Base-by-base conservation (phyloP, 345 rosid species). In the Corchorus capsularis region DNA sequence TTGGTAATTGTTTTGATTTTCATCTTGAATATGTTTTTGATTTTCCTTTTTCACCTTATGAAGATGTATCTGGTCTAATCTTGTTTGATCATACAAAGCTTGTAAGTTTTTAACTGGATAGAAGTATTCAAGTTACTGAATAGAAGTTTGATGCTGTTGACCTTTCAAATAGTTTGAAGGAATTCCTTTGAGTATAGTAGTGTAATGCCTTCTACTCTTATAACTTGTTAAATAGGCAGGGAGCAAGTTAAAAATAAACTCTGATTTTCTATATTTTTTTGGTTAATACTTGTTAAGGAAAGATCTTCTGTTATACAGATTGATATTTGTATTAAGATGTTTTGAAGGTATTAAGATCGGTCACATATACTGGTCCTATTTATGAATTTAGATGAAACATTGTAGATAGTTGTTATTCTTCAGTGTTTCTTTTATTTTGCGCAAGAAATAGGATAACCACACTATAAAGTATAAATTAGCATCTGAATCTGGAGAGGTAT, bases 1-100 rank as follows among this genome's bases (percentile, higher is more conserved):
- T 88, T 78, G 98, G 99, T 91, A 80, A 78, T 92, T 84, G 32
- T 61, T 70, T 49, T 54, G 41, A 50, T 9, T 50, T 50, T 50
- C 55, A 27, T 39, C 11, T 27, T 60, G 57, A 46, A 19, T 15
- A 66, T 20, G 37, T 20, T 63, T 45, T n/a, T 12, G 11, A 27
- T n/a, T 15, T 27, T 27, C 27, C 43, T 69, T 32, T 49, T 27
- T 49, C 9, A 27, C 32, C 59, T 32, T 8, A 49, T 69, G 57
- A 39, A 27, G 43, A 4, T 1, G 57, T 15, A 41, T 49, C 47
- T 49, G 43, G 57, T 69, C 45, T 50, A 49, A 7, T 43, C 35
- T 0, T 8, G 5, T 66, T 45, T 45, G 5, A 46, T 66, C 57
- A 27, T 32, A 16, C 2, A 32, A 15, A 49, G 59, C 41, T 69